Evolutionary conservation across 2,329 filamentous ascomycete genomes (phyloP), one percentile per base, ranked within the genome.

Genomic region (Hyphodiscus sp.): DNA sequence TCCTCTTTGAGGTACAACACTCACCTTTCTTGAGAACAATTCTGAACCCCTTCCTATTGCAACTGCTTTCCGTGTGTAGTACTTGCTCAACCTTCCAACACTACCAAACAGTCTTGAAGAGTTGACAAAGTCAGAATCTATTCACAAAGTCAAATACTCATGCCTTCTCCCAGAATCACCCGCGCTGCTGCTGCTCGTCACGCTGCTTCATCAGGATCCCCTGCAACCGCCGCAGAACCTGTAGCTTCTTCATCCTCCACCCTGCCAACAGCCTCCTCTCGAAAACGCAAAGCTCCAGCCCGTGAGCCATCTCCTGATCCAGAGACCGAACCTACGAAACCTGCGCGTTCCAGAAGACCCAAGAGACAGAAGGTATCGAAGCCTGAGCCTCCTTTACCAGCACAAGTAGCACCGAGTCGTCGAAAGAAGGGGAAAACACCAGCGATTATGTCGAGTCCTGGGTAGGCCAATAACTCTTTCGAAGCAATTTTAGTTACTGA

Each of bases 111-210:
- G 45, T 61, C 54, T 54, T 60, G 52, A 26, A 49, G 57, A 54
- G 59, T 55, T 57, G 51, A 52, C 50, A 49, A 47, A 44, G 41
- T 47, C 53, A 43, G 50, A 53, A 53, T 42, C 42, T 47, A 47
- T 47, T 51, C 48, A 49, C 54, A 47, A 49, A 55, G 55, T 52
- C 58, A 63, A 54, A 59, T 77, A 86, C 89, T 92, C 85, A 96
- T 96, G 91, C 89, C 89, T 83, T 78, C 89, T 82, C 78, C 85
- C 82, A 96, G 91, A 89, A 85, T 94, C 68, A 96, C 92, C 79
- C 90, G 92, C 78, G 94, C 91, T 68, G 87, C 91, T 68, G 87
- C 91, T 73, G 87, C 91, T 77, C 91, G 91, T 79, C 85, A 89
- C 82, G 89, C 89, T 76, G 87, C 89, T 70, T 63, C 71, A 65